Conservation (phyloP, 192 early-diverging fungal genomes). For the Backusella westeae region DNA sequence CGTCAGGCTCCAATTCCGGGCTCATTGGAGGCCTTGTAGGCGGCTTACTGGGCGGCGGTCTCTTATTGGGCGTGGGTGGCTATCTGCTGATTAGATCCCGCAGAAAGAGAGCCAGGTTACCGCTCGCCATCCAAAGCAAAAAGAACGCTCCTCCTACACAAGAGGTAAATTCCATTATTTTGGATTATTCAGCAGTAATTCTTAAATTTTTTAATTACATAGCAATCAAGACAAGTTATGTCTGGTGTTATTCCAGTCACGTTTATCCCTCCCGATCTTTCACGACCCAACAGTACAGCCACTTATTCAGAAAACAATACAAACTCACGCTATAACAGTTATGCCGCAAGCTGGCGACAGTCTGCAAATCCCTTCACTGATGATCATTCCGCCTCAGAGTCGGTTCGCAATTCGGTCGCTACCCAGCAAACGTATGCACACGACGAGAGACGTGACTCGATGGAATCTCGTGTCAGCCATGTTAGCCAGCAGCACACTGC, state of each 20-base stretch:
- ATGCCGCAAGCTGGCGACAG: background rate
- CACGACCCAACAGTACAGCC: background rate
- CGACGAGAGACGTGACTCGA: slow-evolving; percentile 5
- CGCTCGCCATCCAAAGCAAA: slow-evolving; percentile 21
- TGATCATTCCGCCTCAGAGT: background rate
- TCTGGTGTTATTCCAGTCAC: slow-evolving; percentile 41
- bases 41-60: slow-evolving; percentile 16
- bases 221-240: slow-evolving; percentile 5
- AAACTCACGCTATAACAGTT: slow-evolving; percentile 8
- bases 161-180: background rate
- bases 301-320: background rate
- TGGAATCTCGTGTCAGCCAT: slow-evolving; percentile 6
- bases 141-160: background rate
- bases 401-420: background rate
- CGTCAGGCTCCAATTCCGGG: slow-evolving; percentile 13
- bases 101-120: background rate
- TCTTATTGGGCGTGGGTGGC: background rate
- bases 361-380: background rate
- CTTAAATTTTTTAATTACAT: background rate
- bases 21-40: slow-evolving; percentile 32
- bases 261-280: slow-evolving; percentile 31
- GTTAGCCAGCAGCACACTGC: slow-evolving; percentile 1
- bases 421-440: background rate
- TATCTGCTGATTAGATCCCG: background rate
- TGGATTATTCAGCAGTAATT: background rate